Evolutionary conservation across 306 rosid species (phyloP).

Genomic region (Castanea crenata): DNA sequence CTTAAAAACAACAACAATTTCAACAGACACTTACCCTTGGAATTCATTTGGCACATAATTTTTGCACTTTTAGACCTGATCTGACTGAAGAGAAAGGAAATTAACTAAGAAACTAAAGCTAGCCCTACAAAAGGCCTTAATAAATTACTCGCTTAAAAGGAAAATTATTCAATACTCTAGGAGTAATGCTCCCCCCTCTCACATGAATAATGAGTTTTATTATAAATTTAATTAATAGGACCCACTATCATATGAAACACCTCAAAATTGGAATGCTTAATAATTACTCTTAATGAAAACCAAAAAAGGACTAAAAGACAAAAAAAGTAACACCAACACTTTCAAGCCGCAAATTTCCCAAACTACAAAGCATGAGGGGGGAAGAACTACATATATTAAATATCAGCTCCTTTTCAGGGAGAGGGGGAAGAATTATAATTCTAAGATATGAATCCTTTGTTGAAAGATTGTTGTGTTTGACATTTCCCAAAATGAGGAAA

Average conservation of each 20-base stretch:
- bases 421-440: too few relatives aligned
- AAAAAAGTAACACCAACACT: background rate
- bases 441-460: too few relatives aligned
- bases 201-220: too few relatives aligned
- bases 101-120: too few relatives aligned
- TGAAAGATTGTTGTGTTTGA: background rate
- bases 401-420: too few relatives aligned
- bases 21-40: background rate
- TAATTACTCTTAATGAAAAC: background rate
- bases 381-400: background rate
- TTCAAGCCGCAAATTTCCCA: background rate
- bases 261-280: too few relatives aligned
- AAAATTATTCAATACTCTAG: too few relatives aligned
- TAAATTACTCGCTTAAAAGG: too few relatives aligned
- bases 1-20: background rate
- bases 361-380: background rate
- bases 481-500: background rate
- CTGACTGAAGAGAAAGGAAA: too few relatives aligned
- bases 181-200: too few relatives aligned
- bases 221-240: too few relatives aligned
- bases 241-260: too few relatives aligned
- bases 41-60: background rate
- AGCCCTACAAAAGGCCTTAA: background rate
- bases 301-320: background rate
- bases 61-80: background rate